phyloP scores from a whole-genome alignment of 495 filamentous ascomycete genomes.

The Annulohypoxylon stygium region DNA sequence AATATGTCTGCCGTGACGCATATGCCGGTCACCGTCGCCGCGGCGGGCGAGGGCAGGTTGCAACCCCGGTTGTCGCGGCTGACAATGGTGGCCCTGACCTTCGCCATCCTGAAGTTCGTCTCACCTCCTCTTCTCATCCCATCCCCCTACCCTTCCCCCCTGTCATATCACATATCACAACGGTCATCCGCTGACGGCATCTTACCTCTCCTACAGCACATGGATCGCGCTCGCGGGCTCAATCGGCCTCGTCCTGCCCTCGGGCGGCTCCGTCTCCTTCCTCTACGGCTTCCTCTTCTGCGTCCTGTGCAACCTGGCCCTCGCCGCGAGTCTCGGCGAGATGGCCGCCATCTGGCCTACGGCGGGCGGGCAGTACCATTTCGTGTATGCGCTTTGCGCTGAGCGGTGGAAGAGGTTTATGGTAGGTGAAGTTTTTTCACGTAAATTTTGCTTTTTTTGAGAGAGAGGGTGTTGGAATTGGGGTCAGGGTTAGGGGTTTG shows the following conservation, averaged over 20 bases:
- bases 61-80: constrained; percentile 51
- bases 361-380: constrained; percentile 67
- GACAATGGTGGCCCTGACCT: constrained; percentile 53
- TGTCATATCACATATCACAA: neutral
- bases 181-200: neutral
- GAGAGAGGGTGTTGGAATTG: neutral
- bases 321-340: constrained; percentile 64
- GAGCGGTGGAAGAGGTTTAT: constrained; percentile 52
- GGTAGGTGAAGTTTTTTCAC: constrained; percentile 26
- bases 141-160: neutral
- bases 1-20: constrained; percentile 27
- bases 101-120: constrained; percentile 55
- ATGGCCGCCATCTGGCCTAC: constrained; percentile 66
- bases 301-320: constrained; percentile 57
- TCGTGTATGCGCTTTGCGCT: constrained; percentile 56
- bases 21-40: constrained; percentile 5
- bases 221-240: constrained; percentile 55
- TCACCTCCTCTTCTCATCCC: neutral
- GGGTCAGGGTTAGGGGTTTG: neutral
- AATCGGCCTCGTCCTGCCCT: constrained; percentile 52
- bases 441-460: neutral
- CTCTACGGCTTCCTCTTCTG: constrained; percentile 55
- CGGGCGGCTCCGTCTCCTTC: constrained; percentile 52
- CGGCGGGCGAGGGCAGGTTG: constrained; percentile 43
- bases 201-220: constrained; percentile 34